Percentiles rank a stretch among this genome's conserved stretches.
Conservation (phyloP, 306 rosid species). For the Inga leiocalycina region DNA sequence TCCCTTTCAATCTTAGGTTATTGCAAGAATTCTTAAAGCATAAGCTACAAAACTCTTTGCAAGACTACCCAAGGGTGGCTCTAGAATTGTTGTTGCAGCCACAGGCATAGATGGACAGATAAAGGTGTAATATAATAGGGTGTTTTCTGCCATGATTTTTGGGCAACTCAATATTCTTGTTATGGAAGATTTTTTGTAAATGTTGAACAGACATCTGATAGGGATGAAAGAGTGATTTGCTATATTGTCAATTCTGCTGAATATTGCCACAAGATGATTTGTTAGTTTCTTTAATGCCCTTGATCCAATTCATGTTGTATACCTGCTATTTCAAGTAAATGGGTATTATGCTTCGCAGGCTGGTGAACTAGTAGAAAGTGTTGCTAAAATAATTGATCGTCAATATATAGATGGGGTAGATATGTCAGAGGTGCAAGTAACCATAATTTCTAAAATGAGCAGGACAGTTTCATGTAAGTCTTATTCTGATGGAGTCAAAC, state of each 20-base stretch:
- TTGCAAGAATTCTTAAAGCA: constrained; percentile 91
- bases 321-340: constrained; percentile 36
- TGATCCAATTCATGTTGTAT: constrained; percentile 29
- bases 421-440: constrained; percentile 98
- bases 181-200: constrained; percentile 33
- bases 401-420: constrained; percentile 79
- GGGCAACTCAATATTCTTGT: constrained; percentile 27
- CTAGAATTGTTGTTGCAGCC: constrained; percentile 97
- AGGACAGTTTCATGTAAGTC: constrained; percentile 3
- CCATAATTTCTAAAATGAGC: constrained; percentile 25
- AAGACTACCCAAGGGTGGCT: constrained; percentile 97
- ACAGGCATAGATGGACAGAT: constrained; percentile 99
- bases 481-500: constrained; percentile 33
- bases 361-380: constrained; percentile 95
- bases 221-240: constrained; percentile 96
- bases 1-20: constrained; percentile 65
- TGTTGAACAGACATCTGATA: constrained; percentile 85
- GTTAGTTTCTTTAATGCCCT: constrained; percentile 50
- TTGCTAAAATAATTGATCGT: constrained; percentile 82
- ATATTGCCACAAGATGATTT: constrained; percentile 89
- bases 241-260: constrained; percentile 96
- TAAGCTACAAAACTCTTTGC: constrained; percentile 87
- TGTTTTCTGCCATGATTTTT: not conserved
- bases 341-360: constrained; percentile 56
- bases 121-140: constrained; percentile 63